phyloP scores from a whole-genome alignment of 306 rosid species.

The Psophocarpus tetragonolobus region DNA sequence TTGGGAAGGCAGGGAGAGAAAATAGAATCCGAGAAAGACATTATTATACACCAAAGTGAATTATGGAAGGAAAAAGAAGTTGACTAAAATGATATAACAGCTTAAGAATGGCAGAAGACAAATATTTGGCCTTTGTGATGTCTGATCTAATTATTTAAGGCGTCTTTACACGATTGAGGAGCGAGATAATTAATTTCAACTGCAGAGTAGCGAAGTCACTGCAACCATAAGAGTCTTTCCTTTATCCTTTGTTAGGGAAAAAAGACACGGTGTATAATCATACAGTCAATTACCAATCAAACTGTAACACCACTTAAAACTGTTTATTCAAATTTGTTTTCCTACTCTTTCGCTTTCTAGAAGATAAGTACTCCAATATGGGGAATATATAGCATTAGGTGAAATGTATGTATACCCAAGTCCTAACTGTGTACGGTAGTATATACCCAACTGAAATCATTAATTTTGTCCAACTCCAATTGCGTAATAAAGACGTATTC shows the following conservation, averaged over 20 bases:
- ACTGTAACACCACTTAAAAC: neutral
- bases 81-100: neutral
- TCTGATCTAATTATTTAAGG: neutral
- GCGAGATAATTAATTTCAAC: neutral
- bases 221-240: neutral
- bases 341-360: neutral
- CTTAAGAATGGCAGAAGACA: neutral
- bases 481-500: neutral
- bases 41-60: neutral
- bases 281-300: neutral
- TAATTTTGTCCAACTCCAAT: neutral
- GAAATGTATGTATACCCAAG: no score
- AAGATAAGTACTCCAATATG: no score
- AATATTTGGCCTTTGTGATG: conserved; percentile 7
- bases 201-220: neutral
- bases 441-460: neutral
- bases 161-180: neutral
- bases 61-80: conserved; percentile 9
- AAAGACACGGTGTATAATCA: neutral
- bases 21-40: conserved; percentile 35
- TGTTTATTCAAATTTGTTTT: neutral
- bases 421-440: no score
- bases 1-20: conserved; percentile 17
- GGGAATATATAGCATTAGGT: no score
- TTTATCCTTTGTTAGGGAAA: neutral